Evolutionary conservation across 805 yeast species (phyloP), one percentile per base, ranked within the genome.

Genomic region (Kuraishia cidri): DNA sequence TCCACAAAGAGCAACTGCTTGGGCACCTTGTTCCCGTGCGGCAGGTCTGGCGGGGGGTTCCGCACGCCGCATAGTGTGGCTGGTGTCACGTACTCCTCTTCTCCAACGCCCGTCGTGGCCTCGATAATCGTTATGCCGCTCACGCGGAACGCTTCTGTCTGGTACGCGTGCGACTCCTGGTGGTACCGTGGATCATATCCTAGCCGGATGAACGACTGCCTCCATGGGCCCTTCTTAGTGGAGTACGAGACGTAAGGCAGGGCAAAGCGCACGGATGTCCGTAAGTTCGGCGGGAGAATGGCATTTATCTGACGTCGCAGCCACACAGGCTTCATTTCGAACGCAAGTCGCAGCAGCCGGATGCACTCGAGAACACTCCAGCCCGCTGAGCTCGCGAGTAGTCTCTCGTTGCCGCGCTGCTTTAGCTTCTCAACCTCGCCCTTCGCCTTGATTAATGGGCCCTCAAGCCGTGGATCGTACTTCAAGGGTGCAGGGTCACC

Each of bases 211-310:
- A 80, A 86, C 8, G 92, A 74, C 38, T 85, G 86, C 45, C 97
- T 69, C 95, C 95, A 92, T 0, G 97, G 98, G 0, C 98, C 98
- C 47, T 81, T 82, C 24, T 81, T 75, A 50, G 77, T 82, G 26
- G 85, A 69, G 50, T 76, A 92, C 0, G 95, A 70, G 0, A 86
- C 81, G 50, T 83, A 79, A 0, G 97, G 95, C 31, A 92, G 53
- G 0, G 96, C 94, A 40, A 71, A 77, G 44, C 81, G 77, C 28
- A 90, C 48, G 41, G 47, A 74, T 47, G 53, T 52, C 44, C 54
- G 58, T 41, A 53, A 59, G 35, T 45, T 62, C 39, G 52, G 48
- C 0, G 84, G 79, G 3, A 77, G 60, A 32, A 76, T 60, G 46
- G 69, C 67, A 27, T 64, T 60, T 15, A 88, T 50, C 41, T 83